phyloP scores from a whole-genome alignment of 768 basidiomycete species.

The Russula olivacea region DNA sequence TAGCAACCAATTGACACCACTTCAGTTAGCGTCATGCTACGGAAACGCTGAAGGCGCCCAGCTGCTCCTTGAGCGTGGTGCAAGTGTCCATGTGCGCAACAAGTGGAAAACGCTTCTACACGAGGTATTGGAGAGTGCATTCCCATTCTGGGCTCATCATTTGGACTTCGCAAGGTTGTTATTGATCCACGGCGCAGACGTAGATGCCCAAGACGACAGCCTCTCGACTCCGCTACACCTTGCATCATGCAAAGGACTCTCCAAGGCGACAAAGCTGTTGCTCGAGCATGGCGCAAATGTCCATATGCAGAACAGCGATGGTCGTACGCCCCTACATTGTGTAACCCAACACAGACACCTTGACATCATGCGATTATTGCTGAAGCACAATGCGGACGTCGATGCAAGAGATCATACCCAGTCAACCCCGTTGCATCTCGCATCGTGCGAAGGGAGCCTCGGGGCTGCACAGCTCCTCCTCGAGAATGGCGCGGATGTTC shows the following conservation, averaged over 20 bases:
- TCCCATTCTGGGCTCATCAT: background rate
- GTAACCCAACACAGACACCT: background rate
- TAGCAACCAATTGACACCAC: background rate
- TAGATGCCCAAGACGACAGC: background rate
- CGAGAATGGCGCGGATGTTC: background rate
- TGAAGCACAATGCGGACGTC: background rate
- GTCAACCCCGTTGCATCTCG: background rate
- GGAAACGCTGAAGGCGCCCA: background rate
- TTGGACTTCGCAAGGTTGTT: background rate
- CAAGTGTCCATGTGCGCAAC: background rate
- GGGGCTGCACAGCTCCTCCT: background rate
- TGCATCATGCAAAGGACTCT: background rate
- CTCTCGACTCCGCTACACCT: background rate
- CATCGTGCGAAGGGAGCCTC: background rate
- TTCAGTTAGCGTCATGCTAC: background rate
- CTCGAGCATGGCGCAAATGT: background rate
- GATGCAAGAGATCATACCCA: background rate
- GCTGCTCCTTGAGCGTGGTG: background rate
- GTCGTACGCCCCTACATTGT: background rate
- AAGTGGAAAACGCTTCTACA: background rate
- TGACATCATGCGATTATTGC: background rate
- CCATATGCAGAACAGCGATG: background rate
- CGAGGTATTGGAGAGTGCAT: no score
- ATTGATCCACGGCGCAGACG: background rate
- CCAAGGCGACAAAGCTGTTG: background rate